These are phyloP conservation scores for Physcomitrellopsis africana DNA, from an alignment of 225 moss, liverwort and hornwort species.

Conservation along the genomic window DNA sequence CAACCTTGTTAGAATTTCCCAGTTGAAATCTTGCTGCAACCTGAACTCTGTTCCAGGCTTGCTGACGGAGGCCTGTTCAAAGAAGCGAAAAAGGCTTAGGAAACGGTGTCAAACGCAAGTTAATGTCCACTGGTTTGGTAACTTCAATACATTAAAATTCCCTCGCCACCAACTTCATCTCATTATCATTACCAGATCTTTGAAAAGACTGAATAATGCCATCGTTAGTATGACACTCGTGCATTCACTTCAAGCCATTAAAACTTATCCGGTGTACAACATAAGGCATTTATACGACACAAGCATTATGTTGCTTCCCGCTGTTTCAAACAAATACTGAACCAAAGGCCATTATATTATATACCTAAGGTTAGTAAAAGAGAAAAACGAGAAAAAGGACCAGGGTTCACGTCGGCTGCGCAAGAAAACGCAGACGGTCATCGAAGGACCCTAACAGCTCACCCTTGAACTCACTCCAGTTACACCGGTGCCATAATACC, in stretches of 20 bases:
- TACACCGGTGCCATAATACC: background rate
- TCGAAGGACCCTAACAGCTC: background rate
- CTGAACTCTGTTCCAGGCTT: conserved; percentile 39
- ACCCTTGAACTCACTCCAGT: background rate
- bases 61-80: conserved; percentile 47
- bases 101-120: background rate
- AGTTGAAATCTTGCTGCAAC: conserved; percentile 22
- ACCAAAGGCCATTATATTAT: too few relatives aligned
- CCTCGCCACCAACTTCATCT: background rate
- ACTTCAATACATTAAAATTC: background rate
- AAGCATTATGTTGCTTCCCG: background rate
- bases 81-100: conserved; percentile 15
- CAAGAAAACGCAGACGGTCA: background rate
- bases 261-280: too few relatives aligned
- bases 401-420: background rate
- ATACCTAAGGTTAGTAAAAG: too few relatives aligned
- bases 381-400: too few relatives aligned
- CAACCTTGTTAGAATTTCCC: conserved; percentile 20
- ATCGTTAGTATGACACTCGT: too few relatives aligned
- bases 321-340: background rate
- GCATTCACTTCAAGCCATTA: too few relatives aligned
- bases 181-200: background rate
- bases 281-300: background rate
- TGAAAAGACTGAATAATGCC: background rate
- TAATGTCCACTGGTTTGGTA: background rate